Evolutionary conservation across 2,329 filamentous ascomycete species (phyloP), one percentile per base, ranked within the genome.

Genomic region (Venturia carpophila): DNA sequence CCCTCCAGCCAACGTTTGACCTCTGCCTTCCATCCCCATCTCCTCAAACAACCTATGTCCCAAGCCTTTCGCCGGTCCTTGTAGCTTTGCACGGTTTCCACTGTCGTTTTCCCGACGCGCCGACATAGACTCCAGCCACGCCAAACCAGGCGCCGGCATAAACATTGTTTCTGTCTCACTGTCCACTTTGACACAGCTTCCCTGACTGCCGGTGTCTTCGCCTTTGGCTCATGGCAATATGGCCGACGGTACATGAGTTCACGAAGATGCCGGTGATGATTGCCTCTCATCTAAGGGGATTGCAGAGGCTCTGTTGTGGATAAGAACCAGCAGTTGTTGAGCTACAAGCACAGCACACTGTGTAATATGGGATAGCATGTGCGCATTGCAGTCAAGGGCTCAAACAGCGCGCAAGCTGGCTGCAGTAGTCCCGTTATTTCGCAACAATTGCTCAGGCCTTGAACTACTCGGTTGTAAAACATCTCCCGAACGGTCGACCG

Each of bases 121-220:
- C 27, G 52, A 15, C 15, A 41, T 9, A 41, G 39, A 15, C 39
- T 5, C 39, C 39, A 41, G 39, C 9, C 39, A 9, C 39, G 9
- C 39, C 15, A 41, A 41, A 41, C 39, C 39, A 41, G 9, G 10
- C 39, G 39, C 24, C 9, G 17, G 27, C 5, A 11, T 58, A 58
- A 58, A 58, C 52, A 9, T 19, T 37, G 27, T 58, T 58, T 58
- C 30, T 9, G 52, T 58, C 52, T 58, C 52, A 58, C 11, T 58
- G 52, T 37, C 17, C 27, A 56, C 17, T 37, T 58, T 58, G 52
- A 58, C 19, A 58, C 52, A 19, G 24, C 2, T 37, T 15, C 52
- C 17, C 27, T 58, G 17, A 58, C 52, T 58, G 52, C 27, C 15
- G 52, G 17, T 58, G 27, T 56, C 6, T 21, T 56, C 30, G 30